A percentile compares a stretch with the other conserved stretches of the same genome.
phyloP scores from a whole-genome alignment of 1,284 basidiomycete genomes.

The Microbotryum lychnidis-dioicae region DNA sequence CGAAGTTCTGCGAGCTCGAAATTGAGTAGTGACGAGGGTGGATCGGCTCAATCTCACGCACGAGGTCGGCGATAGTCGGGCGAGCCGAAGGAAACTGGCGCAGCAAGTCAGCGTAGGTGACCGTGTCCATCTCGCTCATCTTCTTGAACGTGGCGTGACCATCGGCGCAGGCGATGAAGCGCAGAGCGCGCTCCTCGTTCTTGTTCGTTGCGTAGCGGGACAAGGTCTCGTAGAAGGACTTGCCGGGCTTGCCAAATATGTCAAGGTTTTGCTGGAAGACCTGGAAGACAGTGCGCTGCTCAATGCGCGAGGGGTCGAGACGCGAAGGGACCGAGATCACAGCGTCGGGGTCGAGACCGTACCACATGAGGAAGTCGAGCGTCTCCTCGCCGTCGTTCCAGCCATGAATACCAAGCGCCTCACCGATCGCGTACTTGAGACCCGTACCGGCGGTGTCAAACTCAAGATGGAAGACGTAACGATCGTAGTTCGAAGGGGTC shows the following conservation, averaged over 20 bases:
- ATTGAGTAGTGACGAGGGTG: constrained; percentile 98
- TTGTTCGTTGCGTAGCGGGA: constrained; percentile 64
- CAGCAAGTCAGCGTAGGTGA: constrained; percentile 86
- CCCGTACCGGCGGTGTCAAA: constrained; percentile 87
- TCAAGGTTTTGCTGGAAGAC: constrained; percentile 93
- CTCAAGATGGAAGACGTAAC: constrained; percentile 98
- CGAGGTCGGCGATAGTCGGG: constrained; percentile 57
- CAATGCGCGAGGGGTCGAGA: constrained; percentile 41
- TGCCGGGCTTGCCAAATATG: constrained; percentile 89
- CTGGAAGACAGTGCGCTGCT: constrained; percentile 91
- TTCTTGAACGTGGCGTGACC: constrained; percentile 91
- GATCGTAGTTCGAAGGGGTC: constrained; percentile 89
- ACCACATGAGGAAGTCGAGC: constrained; percentile 81
- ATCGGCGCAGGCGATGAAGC: constrained; percentile 90
- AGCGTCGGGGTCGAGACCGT: constrained; percentile 72
- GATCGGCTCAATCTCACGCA: constrained; percentile 58
- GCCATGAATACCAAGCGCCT: constrained; percentile 93
- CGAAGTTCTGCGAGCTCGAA: constrained; percentile 85
- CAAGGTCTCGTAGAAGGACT: constrained; percentile 87
- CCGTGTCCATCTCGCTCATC: constrained; percentile 85
- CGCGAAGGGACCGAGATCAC: constrained; percentile 70
- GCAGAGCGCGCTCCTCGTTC: constrained; percentile 70
- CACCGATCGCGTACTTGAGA: constrained; percentile 89
- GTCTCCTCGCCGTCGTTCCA: constrained; percentile 94
- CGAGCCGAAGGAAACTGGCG: constrained; percentile 67